Evolutionary conservation across 495 filamentous ascomycete genomes (phyloP).

Genomic region (Penicillium bovifimosum): DNA sequence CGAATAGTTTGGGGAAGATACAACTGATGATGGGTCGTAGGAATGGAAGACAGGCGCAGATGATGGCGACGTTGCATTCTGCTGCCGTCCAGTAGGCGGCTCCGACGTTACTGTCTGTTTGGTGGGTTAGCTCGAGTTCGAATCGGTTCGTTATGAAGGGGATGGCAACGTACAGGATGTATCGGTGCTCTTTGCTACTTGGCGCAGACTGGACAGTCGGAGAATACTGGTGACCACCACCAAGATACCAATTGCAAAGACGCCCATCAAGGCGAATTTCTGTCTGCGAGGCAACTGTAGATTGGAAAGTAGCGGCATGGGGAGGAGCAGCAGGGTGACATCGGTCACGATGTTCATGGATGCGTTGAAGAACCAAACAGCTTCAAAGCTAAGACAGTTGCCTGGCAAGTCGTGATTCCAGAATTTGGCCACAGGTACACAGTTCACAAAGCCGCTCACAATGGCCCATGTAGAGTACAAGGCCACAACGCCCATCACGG

Average conservation of each 20-base stretch:
- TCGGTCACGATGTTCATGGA: slow-evolving; percentile 52
- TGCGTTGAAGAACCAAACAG: slow-evolving; percentile 48
- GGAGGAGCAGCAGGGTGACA: slow-evolving; percentile 49
- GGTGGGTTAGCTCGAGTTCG: slow-evolving; percentile 30
- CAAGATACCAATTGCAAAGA: slow-evolving; percentile 54
- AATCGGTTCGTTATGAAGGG: slow-evolving; percentile 30
- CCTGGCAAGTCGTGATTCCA: slow-evolving; percentile 48
- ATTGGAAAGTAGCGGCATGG: slow-evolving; percentile 49
- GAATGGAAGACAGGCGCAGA: slow-evolving; percentile 78
- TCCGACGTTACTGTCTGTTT: slow-evolving; percentile 45
- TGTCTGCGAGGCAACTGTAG: slow-evolving; percentile 47
- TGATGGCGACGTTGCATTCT: slow-evolving; percentile 78
- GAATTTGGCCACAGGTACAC: slow-evolving; percentile 47
- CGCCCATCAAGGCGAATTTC: slow-evolving; percentile 45
- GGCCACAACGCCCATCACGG: slow-evolving; percentile 32
- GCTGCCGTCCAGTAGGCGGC: slow-evolving; percentile 71
- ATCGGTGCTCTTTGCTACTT: slow-evolving; percentile 29
- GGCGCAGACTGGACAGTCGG: slow-evolving; percentile 29
- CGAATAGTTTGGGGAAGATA: slow-evolving; percentile 64
- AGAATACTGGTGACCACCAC: slow-evolving; percentile 34
- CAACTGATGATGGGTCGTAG: slow-evolving; percentile 74
- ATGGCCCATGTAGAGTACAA: slow-evolving; percentile 36
- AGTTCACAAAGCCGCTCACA: slow-evolving; percentile 45
- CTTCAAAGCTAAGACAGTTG: slow-evolving; percentile 45
- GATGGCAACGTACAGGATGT: slow-evolving; percentile 55